Evolutionary conservation across 495 filamentous ascomycete genomes (phyloP).

Genomic region (Penicillium maclennaniae): DNA sequence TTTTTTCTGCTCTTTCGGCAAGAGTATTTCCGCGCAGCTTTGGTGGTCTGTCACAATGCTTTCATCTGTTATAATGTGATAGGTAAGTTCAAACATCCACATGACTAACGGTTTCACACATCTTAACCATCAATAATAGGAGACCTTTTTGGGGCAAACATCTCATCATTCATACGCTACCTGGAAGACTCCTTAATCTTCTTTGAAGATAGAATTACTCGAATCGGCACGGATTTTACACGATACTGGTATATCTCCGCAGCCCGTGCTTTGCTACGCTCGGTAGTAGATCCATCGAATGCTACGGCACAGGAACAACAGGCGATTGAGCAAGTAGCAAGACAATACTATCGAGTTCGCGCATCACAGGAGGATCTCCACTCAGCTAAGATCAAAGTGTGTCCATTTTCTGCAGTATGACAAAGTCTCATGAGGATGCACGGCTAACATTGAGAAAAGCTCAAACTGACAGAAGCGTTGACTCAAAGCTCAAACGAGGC

Average conservation of each 20-base stretch:
- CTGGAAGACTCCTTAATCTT: conserved; percentile 23
- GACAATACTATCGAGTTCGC: conserved; percentile 21
- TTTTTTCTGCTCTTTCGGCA: conserved; percentile 15
- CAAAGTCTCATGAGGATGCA: neutral
- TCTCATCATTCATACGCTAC: conserved; percentile 11
- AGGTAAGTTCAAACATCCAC: no score
- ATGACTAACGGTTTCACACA: neutral
- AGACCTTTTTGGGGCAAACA: conserved; percentile 10
- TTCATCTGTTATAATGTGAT: conserved; percentile 6
- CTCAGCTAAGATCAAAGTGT: conserved; percentile 13
- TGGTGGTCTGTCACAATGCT: conserved; percentile 19
- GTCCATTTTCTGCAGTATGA: neutral
- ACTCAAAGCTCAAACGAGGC: neutral
- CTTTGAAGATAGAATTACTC: conserved; percentile 26
- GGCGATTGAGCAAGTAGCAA: conserved; percentile 18
- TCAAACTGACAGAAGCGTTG: neutral
- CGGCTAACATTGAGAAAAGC: neutral
- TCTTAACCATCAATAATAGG: conserved; percentile 7
- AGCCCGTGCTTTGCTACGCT: conserved; percentile 14
- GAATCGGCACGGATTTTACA: conserved; percentile 26
- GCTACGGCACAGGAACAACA: conserved; percentile 9
- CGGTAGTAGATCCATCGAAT: conserved; percentile 1
- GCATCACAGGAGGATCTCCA: conserved; percentile 17
- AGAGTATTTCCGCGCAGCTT: conserved; percentile 22
- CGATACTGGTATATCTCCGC: conserved; percentile 34